Evolutionary conservation across 148 eudicot genomes (phyloP).

Genomic region (Rhododendron williamsianum): DNA sequence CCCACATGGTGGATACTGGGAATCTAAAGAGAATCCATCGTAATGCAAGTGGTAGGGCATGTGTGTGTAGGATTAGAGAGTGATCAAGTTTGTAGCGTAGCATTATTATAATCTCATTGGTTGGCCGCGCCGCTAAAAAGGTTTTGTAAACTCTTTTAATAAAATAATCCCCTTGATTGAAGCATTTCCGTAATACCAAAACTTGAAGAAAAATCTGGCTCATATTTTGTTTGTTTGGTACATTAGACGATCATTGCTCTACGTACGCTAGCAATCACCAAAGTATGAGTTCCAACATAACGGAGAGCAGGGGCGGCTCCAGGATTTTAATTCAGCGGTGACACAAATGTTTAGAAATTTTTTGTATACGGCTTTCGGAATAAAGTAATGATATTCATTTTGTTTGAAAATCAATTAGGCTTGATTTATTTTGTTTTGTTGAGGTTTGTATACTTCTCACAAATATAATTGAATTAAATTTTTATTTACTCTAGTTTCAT

Average conservation of each 20-base stretch:
- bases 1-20: neutral
- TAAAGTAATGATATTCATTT: neutral
- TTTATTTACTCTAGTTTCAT: no score
- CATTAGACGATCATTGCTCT: neutral
- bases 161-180: neutral
- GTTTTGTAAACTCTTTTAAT: neutral
- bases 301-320: neutral
- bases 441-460: no score
- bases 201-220: neutral
- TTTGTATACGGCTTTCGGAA: no score
- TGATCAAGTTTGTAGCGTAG: neutral
- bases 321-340: no score
- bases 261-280: neutral
- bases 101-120: neutral
- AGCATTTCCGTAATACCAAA: neutral
- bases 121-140: neutral
- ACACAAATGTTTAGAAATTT: no score
- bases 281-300: neutral
- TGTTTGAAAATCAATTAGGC: neutral
- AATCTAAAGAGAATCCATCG: neutral
- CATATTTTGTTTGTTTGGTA: neutral
- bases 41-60: neutral
- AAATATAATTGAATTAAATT: no score
- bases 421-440: neutral
- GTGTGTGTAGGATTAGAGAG: neutral